phyloP scores from a whole-genome alignment of 192 early-diverging fungal genomes.

The Mortierella alpina region DNA sequence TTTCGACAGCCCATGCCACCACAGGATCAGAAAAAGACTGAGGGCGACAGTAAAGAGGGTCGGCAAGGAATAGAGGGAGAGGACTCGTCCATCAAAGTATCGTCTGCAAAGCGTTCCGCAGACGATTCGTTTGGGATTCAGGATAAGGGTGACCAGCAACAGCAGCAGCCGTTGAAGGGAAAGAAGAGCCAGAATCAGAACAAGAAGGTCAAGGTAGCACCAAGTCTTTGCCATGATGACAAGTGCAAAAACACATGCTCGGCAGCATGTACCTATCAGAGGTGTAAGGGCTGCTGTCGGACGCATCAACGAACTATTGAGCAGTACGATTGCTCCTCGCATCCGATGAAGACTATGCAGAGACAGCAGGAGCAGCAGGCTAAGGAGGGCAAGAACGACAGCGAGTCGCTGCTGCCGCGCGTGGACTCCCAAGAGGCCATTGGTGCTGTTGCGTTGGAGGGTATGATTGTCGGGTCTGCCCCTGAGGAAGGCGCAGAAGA shows the following conservation, averaged over 20 bases:
- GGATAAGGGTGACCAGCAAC: conserved; percentile 14
- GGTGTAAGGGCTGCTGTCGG: conserved; percentile 42
- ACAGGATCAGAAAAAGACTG: conserved; percentile 27
- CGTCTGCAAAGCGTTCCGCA: conserved; percentile 26
- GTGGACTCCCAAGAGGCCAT: conserved; percentile 44
- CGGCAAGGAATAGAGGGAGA: neutral
- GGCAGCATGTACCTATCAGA: conserved; percentile 32
- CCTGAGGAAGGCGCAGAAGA: neutral
- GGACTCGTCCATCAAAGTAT: neutral
- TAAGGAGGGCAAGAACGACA: neutral
- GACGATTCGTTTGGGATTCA: conserved; percentile 20
- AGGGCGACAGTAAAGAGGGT: neutral
- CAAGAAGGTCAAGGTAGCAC: conserved; percentile 36
- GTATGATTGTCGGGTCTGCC: conserved; percentile 24
- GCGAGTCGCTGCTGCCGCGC: conserved; percentile 12
- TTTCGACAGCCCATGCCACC: conserved; percentile 61
- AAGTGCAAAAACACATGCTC: conserved; percentile 37
- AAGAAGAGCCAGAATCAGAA: conserved; percentile 10
- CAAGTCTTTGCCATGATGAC: conserved; percentile 16
- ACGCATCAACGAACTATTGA: conserved; percentile 14
- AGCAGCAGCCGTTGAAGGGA: neutral
- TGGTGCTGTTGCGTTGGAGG: conserved; percentile 39
- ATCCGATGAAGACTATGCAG: conserved; percentile 24
- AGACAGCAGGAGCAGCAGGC: neutral
- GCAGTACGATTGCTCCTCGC: conserved; percentile 30